Conservation (phyloP, 176 grass and related monocot species). For the sorghum (Sorghum bicolor) region DNA sequence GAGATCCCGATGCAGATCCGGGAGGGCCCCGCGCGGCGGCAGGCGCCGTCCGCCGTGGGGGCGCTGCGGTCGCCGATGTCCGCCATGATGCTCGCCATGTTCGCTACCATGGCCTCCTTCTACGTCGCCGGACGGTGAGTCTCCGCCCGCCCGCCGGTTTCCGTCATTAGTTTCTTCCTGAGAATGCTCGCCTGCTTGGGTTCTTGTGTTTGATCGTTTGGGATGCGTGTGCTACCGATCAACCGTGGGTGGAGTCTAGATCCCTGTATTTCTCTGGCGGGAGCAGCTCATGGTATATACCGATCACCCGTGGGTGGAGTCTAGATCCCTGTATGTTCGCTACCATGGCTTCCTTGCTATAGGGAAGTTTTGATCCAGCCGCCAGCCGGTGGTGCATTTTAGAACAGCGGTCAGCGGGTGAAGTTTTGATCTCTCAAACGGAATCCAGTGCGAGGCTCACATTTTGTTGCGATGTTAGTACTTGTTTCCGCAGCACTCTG, state of each 20-base stretch:
- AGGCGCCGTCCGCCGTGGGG: slow-evolving; percentile 14
- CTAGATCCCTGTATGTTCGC: no score
- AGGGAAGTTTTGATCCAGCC: background rate
- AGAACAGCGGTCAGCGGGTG: background rate
- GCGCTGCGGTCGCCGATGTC: slow-evolving; percentile 65
- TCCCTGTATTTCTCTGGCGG: background rate
- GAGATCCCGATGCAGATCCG: slow-evolving; percentile 81
- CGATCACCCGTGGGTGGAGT: no score
- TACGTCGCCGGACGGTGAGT: slow-evolving; percentile 89
- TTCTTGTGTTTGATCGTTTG: background rate
- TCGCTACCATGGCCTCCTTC: slow-evolving; percentile 93
- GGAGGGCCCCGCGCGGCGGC: slow-evolving; percentile 47
- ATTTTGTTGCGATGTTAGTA: background rate
- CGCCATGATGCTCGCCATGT: slow-evolving; percentile 86
- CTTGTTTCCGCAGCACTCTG: background rate
- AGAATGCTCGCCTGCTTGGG: slow-evolving; percentile 13
- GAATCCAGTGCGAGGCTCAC: background rate
- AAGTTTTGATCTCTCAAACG: background rate
- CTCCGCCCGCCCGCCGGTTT: background rate
- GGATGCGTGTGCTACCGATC: background rate
- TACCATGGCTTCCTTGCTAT: no score
- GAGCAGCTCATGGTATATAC: background rate
- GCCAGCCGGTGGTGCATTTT: background rate
- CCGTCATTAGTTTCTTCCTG: background rate
- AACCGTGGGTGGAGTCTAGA: background rate